These are phyloP conservation scores for Phytopythium litorale DNA, from an alignment of 352 stramenopile genomes.

Conservation along the genomic window DNA sequence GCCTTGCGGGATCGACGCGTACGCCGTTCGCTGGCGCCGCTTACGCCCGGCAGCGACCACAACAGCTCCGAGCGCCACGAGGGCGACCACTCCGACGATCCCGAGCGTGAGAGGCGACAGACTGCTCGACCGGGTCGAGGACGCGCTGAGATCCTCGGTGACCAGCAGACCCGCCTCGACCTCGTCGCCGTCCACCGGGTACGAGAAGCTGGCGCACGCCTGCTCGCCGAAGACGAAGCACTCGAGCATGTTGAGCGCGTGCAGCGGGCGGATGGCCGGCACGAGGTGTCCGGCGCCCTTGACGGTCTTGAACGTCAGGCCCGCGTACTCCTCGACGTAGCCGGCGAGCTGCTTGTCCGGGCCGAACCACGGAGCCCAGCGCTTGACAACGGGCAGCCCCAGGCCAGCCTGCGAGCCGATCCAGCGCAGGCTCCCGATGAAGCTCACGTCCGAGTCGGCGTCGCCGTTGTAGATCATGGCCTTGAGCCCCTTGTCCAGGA, in stretches of 20 bases:
- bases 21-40: background rate
- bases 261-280: slow-evolving; percentile 59
- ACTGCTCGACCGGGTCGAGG: background rate
- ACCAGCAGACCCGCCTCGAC: slow-evolving; percentile 6
- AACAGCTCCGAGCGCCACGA: background rate
- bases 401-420: slow-evolving; percentile 55
- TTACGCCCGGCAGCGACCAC: background rate
- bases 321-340: slow-evolving; percentile 84
- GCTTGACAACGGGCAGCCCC: slow-evolving; percentile 54
- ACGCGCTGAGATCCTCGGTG: background rate
- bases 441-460: slow-evolving; percentile 78
- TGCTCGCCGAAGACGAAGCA: slow-evolving; percentile 75
- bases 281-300: slow-evolving; percentile 92
- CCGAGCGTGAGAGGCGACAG: background rate
- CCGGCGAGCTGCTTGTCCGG: slow-evolving; percentile 83
- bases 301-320: slow-evolving; percentile 90
- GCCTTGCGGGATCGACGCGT: background rate
- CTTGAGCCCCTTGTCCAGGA: slow-evolving; percentile 44
- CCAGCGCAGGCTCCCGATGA: slow-evolving; percentile 87
- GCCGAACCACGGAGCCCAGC: slow-evolving; percentile 74
- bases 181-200: slow-evolving; percentile 34
- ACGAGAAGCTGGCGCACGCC: slow-evolving; percentile 42
- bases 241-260: slow-evolving; percentile 77
- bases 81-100: background rate
- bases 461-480: slow-evolving; percentile 75